Evolutionary conservation across 768 basidiomycete genomes (phyloP).

Genomic region (Leccinum sublutescens): DNA sequence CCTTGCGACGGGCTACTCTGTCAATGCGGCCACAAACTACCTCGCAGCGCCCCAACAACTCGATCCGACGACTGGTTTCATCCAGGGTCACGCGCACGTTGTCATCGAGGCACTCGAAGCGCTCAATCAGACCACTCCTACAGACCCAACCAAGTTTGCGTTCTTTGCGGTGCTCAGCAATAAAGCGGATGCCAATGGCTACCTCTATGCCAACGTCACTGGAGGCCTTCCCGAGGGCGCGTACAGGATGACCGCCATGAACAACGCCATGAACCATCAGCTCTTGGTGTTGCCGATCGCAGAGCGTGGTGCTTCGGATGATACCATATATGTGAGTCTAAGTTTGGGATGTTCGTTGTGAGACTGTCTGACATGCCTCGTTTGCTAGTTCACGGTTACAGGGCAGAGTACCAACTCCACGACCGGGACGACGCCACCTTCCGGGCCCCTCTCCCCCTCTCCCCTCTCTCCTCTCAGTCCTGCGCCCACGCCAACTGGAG

Average conservation of each 20-base stretch:
- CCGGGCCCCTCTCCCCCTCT: conserved; percentile 1
- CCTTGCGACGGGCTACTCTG: conserved; percentile 55
- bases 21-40: conserved; percentile 53
- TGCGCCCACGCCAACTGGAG: not conserved
- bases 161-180: conserved; percentile 59
- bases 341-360: not conserved
- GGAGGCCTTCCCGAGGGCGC: conserved; percentile 53
- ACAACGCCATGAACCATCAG: conserved; percentile 49
- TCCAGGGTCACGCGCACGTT: conserved; percentile 63
- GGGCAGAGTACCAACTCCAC: conserved; percentile 14
- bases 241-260: conserved; percentile 46
- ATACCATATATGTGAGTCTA: conserved; percentile 38
- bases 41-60: conserved; percentile 55
- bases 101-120: conserved; percentile 53
- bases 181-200: conserved; percentile 41
- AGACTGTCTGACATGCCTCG: conserved; percentile 4
- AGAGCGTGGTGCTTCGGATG: conserved; percentile 42
- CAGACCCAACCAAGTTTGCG: conserved; percentile 50
- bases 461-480: not conserved
- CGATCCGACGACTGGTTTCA: conserved; percentile 41
- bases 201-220: conserved; percentile 46
- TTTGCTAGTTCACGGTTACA: conserved; percentile 28
- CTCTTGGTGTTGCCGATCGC: conserved; percentile 35
- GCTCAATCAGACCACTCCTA: conserved; percentile 47
- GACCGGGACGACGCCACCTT: conserved; percentile 1